Base-by-base conservation (phyloP, 2,329 filamentous ascomycete species). In the Alternaria triticimaculans region DNA sequence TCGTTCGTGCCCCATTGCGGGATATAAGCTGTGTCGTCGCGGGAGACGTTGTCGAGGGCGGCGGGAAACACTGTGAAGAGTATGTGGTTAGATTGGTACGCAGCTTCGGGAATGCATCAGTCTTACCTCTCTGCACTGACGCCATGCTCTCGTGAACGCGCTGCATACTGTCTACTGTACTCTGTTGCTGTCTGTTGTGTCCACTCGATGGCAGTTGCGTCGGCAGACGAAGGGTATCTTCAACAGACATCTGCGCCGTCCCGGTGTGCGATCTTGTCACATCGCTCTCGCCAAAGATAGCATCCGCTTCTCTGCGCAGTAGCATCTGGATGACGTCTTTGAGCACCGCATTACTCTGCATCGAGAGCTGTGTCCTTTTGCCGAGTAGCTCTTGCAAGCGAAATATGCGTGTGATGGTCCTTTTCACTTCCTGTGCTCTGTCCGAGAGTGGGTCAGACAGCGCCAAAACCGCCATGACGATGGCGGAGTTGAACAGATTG, bases 401-500 rank as follows among this genome's bases (percentile, higher is more conserved):
- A 33, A 82, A 73, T n/a, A 82, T 82, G 4, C 82, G 78, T 6
- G 80, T 80, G 21, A 84, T 78, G 8, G 77, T 80, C 33, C 81
- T 76, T 61, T 84, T 84, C 1, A 80, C 77, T 46, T 79, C 76
- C 63, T 84, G 82, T 1, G 82, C 81, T 26, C 74, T 71, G 53
- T 82, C 78, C 0, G 81, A 82, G 1, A 84, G 76, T 0, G 81
- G 80, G 28, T 83, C 78, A 2, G 81, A 81, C 3, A 84, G 72
- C 2, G 82, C 81, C 43, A 81, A 73, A 1, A 83, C 76, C 23
- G 80, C 78, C 55, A 84, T 73, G 12, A 84, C 82, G 25, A 84
- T 79, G 7, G 81, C 80, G 1, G 82, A 80, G 51, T 82, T 82
- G 73, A 83, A 84, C 11, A 84, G 63, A 58, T 84, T 83, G 64